Conservation (phyloP, 1,284 basidiomycete species). For the Ustilago loliicola region DNA sequence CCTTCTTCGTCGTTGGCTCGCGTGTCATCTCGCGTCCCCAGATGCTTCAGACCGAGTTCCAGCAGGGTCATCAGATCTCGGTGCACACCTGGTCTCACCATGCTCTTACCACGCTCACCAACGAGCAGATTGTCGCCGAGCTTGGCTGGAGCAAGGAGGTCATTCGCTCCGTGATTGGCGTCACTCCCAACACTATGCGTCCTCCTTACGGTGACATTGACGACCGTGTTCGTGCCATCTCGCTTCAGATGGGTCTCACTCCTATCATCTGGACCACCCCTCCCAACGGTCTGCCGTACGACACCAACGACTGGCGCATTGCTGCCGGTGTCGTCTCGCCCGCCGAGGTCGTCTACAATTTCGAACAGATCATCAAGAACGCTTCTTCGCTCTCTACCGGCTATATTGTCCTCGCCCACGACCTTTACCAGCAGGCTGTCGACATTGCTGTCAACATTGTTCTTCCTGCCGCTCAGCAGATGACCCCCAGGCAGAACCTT, state of each 20-base stretch:
- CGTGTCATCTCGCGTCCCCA: slow-evolving; percentile 84
- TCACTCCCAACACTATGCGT: slow-evolving; percentile 71
- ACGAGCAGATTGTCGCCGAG: slow-evolving; percentile 89
- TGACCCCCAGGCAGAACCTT: slow-evolving; percentile 76
- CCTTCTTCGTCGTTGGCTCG: slow-evolving; percentile 93
- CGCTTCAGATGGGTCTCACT: slow-evolving; percentile 63
- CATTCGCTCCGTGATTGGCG: slow-evolving; percentile 75
- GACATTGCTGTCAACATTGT: slow-evolving; percentile 65
- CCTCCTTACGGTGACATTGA: slow-evolving; percentile 70
- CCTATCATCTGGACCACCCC: slow-evolving; percentile 69
- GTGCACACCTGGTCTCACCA: slow-evolving; percentile 74
- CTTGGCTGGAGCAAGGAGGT: slow-evolving; percentile 89
- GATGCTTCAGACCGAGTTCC: slow-evolving; percentile 85
- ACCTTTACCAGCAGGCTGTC: slow-evolving; percentile 68
- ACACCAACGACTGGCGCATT: slow-evolving; percentile 67
- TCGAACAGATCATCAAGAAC: slow-evolving; percentile 61
- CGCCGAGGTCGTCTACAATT: slow-evolving; percentile 52
- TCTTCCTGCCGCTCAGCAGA: slow-evolving; percentile 59
- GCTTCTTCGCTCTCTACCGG: slow-evolving; percentile 77
- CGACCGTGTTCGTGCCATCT: slow-evolving; percentile 68
- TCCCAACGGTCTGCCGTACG: slow-evolving; percentile 53
- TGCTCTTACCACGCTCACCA: slow-evolving; percentile 83
- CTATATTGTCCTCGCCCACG: slow-evolving; percentile 81
- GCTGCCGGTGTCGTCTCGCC: slow-evolving; percentile 61
- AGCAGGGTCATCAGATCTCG: slow-evolving; percentile 75